Base-by-base conservation (phyloP, 1,139 yeast species). In the Geotrichum restrictum region DNA sequence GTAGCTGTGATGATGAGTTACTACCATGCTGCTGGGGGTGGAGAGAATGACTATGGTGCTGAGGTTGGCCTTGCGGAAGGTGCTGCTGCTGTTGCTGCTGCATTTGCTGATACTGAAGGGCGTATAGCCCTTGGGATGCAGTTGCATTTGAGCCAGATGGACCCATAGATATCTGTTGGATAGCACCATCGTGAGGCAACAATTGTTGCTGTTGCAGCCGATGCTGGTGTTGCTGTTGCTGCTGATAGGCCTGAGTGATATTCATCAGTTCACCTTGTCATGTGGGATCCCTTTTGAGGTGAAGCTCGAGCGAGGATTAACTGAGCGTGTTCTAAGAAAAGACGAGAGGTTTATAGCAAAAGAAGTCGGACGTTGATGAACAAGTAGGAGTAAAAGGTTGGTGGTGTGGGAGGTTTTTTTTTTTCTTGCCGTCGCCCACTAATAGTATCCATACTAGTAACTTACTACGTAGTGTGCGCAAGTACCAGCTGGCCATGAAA, bases 211-310 rank as follows among this genome's bases (percentile, higher is more conserved):
- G 53, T 32, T 38, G 53, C 46, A 43, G 42, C 43, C 46, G 33
- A 27, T 41, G 45, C 42, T 48, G 51, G 27, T 48, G 51, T 29
- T 38, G 53, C 37, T 40, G 53, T n/a, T 38, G 53, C 49, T 49
- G 49, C 21, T 44, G 45, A 29, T 49, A 34, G 16, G 46, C 37
- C 38, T 43, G 52, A 18, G 43, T 33, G 38, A 44, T 34, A 27
- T 48, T 38, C 51, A 48, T 48, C 51, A 41, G 51, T 34, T 22
- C 34, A 48, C 46, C 22, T 42, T 48, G 38, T n/a, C 51, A 48
- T 48, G 42, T 29, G 51, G 43, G 13, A 19, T 13, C 3, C n/a
- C 14, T 19, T 39, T 24, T 22, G 43, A 39, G 29, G 14, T 39
- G 11, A 3, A 39, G 16, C 27, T 39, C 29, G 11, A 21, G 19